Evolutionary conservation across 495 filamentous ascomycete genomes (phyloP), one percentile per base, ranked within the genome.

Genomic region (Trichoderma reesei): DNA sequence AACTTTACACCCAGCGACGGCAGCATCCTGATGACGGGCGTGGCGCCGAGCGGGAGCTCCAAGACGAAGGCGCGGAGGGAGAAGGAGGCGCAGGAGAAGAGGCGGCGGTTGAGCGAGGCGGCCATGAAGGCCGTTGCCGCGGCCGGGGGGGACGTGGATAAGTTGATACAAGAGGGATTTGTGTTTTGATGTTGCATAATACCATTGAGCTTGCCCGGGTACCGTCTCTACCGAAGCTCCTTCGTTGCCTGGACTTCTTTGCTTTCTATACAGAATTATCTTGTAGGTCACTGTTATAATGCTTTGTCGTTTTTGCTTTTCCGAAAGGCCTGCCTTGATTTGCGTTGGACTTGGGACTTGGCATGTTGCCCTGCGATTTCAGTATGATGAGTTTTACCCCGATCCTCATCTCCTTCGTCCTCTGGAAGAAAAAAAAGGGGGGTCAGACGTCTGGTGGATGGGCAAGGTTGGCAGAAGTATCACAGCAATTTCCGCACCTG

Each of bases 41-140:
- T 98, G 10, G 94, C 94, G 61, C 94, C 94, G 14, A 89, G 85
- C 61, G 94, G 94, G 41, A 90, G 86, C 68, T 89, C 85, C 61
- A 97, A 98, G 81, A 98, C 94, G 36, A 97, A 96, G 71, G 91
- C 91, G 59, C 76, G 92, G 48, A 77, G 94, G 65, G 94, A 97
- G 76, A 85, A 88, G 70, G 92, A 95, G 78, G 91, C 91, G 11
- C 78, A 79, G 59, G 94, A 98, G 72, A 85, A 85, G 75, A 82
- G 88, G 68, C 76, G 90, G 70, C 86, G 86, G 76, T 71, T 96
- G 66, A 87, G 84, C 67, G 85, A 92, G 72, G 86, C 86, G 46
- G 88, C 90, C 33, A 70, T 88, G 59, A 82, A 83, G 70, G 90
- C 87, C 44, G 85, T 96, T 14, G 74, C 83, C 65, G 90, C 87